A percentile compares a stretch with the other conserved stretches of the same genome.
Conservation (phyloP, 176 grass and related monocot genomes). For the Secale cereale region DNA sequence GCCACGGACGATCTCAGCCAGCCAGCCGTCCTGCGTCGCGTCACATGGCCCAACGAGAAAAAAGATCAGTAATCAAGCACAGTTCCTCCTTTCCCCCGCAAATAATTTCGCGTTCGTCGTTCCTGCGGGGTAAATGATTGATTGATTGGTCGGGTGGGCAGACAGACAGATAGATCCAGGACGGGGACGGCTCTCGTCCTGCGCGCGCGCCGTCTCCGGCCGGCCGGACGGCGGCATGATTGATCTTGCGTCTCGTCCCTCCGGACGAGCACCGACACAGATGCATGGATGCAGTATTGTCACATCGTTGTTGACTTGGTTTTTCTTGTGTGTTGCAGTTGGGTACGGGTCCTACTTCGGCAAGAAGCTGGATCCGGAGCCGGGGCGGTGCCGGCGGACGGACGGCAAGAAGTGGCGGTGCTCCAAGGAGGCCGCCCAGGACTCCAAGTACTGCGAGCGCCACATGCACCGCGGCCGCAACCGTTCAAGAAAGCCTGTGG, state of each 20-base stretch:
- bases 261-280: slow-evolving; percentile 7
- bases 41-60: slow-evolving; percentile 8
- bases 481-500: slow-evolving; percentile 99
- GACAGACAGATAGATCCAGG: background rate
- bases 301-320: background rate
- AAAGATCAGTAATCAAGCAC: background rate
- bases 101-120: background rate
- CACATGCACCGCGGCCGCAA: slow-evolving; percentile 95
- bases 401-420: slow-evolving; percentile 99
- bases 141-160: background rate
- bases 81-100: background rate
- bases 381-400: slow-evolving; percentile 89
- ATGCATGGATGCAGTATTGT: no score
- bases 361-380: slow-evolving; percentile 93
- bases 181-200: no score
- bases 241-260: slow-evolving; percentile 29
- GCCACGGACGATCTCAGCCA: background rate
- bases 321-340: slow-evolving; percentile 37
- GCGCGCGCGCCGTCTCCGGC: background rate
- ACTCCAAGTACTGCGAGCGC: slow-evolving; percentile 97
- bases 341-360: slow-evolving; percentile 74
- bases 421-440: slow-evolving; percentile 77
- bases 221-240: background rate
- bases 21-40: background rate
- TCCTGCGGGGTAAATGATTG: slow-evolving; percentile 10